phyloP scores from a whole-genome alignment of 768 basidiomycete genomes.

The Tylopilus felleus region DNA sequence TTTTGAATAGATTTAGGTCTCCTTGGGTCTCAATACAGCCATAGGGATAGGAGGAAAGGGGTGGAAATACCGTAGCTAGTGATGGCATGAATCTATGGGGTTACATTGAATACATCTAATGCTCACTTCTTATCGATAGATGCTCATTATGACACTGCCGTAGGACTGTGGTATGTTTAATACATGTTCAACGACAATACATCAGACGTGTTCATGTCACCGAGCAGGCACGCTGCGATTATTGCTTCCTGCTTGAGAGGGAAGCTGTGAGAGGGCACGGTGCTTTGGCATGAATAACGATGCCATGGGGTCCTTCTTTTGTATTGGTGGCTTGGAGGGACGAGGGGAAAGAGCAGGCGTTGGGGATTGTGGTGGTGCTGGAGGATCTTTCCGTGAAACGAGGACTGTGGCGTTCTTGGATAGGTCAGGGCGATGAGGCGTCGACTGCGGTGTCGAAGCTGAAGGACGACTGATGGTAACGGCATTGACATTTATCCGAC shows the following conservation, averaged over 20 bases:
- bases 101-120: constrained; percentile 14
- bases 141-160: not conserved
- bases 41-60: constrained; percentile 8
- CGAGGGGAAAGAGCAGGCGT: constrained; percentile 18
- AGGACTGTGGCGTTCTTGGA: constrained; percentile 9
- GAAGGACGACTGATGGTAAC: constrained; percentile 40
- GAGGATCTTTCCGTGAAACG: constrained; percentile 20
- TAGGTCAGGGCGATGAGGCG: constrained; percentile 34
- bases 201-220: constrained; percentile 11
- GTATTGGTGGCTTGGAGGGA: constrained; percentile 36
- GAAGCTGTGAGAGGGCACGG: constrained; percentile 56
- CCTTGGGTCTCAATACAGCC: not conserved
- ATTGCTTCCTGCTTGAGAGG: constrained; percentile 31
- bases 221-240: constrained; percentile 21
- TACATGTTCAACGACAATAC: not conserved
- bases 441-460: constrained; percentile 7
- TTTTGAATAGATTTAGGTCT: not conserved
- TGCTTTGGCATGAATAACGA: constrained; percentile 73
- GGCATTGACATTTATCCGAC: constrained; percentile 51
- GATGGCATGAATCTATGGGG: constrained; percentile 10
- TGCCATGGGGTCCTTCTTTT: constrained; percentile 63
- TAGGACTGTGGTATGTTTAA: not conserved
- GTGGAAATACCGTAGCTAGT: constrained; percentile 1
- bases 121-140: constrained; percentile 5
- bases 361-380: constrained; percentile 21